phyloP scores from a whole-genome alignment of 2,329 filamentous ascomycete genomes.

The Fusarium sublunatum region DNA sequence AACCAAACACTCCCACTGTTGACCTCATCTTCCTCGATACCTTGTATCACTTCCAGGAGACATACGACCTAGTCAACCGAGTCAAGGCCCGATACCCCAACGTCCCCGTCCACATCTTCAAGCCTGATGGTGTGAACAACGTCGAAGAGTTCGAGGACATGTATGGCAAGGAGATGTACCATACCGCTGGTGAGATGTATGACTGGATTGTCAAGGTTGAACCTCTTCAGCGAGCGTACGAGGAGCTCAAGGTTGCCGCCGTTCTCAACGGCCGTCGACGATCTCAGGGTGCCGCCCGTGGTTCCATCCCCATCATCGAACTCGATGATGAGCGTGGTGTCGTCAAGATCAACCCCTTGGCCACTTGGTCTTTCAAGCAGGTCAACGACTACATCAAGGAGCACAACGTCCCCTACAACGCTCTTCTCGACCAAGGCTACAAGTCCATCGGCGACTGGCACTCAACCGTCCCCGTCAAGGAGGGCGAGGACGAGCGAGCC shows the following conservation, averaged over 20 bases:
- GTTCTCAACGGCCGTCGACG: conserved; percentile 91
- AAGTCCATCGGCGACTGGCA: conserved; percentile 99
- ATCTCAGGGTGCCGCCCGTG: conserved; percentile 92
- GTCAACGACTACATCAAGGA: conserved; percentile 88
- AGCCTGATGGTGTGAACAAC: conserved; percentile 79
- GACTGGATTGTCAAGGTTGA: conserved; percentile 99
- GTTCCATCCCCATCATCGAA: conserved; percentile 90
- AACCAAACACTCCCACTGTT: conserved; percentile 68
- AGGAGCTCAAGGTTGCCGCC: conserved; percentile 86
- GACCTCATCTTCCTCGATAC: conserved; percentile 86
- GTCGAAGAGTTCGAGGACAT: conserved; percentile 81
- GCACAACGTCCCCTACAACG: conserved; percentile 93
- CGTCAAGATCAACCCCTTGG: conserved; percentile 97
- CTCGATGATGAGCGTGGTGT: conserved; percentile 87
- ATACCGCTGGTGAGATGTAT: conserved; percentile 87
- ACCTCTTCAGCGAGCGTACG: conserved; percentile 90
- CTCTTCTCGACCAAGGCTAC: conserved; percentile 91
- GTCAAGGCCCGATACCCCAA: conserved; percentile 81
- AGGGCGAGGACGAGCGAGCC: conserved; percentile 94
- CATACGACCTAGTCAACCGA: conserved; percentile 76
- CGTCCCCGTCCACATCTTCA: conserved; percentile 88
- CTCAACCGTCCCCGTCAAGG: conserved; percentile 88
- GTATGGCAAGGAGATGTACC: conserved; percentile 87
- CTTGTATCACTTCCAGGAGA: conserved; percentile 84
- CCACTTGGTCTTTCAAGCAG: conserved; percentile 92